These are phyloP conservation scores for Sarocladiaceae sp. DNA, from an alignment of 2,329 filamentous ascomycete genomes.

Conservation along the genomic window DNA sequence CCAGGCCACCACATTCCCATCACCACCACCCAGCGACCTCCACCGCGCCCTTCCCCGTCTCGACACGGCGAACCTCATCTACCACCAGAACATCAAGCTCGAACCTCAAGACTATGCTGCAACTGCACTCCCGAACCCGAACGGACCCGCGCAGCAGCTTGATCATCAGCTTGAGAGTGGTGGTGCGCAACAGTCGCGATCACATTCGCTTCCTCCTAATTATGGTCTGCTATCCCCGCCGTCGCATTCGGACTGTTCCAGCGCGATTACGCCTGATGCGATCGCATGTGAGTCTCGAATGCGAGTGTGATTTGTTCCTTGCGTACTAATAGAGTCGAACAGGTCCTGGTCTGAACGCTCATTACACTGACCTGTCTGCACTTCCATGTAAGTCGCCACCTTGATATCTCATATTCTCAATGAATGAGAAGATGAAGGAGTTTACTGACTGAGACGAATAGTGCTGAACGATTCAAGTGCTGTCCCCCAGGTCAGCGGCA, in stretches of 20 bases:
- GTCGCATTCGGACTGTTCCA: background rate
- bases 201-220: background rate
- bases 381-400: background rate
- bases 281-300: background rate
- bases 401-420: background rate
- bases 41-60: background rate
- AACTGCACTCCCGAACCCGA: too few relatives aligned
- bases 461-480: background rate
- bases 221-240: conserved; percentile 2
- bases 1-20: background rate
- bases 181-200: background rate
- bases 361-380: background rate
- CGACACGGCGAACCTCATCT: background rate
- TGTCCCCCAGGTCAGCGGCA: background rate
- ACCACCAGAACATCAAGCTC: background rate
- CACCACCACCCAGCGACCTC: background rate
- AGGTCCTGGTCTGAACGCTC: background rate
- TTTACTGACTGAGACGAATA: too few relatives aligned
- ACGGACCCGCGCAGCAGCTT: too few relatives aligned
- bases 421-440: too few relatives aligned
- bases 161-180: too few relatives aligned
- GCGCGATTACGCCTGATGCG: background rate
- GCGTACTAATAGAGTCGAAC: background rate
- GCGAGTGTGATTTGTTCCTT: background rate
- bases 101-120: background rate